Percentiles rank a stretch among this genome's conserved stretches.
These are phyloP conservation scores for Phlyctochytrium bullatum DNA, from an alignment of 192 early-diverging fungal species.

Conservation along the genomic window DNA sequence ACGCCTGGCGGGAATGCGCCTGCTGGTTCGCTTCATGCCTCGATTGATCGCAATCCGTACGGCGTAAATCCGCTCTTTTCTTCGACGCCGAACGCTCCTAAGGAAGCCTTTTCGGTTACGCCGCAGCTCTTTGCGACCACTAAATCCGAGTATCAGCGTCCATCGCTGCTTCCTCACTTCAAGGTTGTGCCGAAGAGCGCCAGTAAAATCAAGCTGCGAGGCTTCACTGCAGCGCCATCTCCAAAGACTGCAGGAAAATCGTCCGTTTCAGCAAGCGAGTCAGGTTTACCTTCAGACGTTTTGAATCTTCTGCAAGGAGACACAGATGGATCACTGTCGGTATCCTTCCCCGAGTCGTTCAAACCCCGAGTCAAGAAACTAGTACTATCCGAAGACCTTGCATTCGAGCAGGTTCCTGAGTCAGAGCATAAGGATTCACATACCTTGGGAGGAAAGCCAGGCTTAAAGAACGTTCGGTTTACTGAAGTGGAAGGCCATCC, in stretches of 20 bases:
- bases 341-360: constrained; percentile 14
- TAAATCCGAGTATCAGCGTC: constrained; percentile 56
- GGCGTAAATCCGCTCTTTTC: constrained; percentile 78
- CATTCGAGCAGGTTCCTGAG: background rate
- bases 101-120: constrained; percentile 13
- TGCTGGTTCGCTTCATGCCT: constrained; percentile 53
- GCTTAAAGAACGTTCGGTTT: background rate
- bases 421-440: too few relatives aligned
- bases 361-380: constrained; percentile 30
- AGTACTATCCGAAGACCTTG: constrained; percentile 21
- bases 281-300: constrained; percentile 5
- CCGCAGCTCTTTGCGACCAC: constrained; percentile 28
- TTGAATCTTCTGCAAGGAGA: constrained; percentile 9
- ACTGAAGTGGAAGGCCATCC: background rate
- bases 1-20: background rate
- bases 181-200: constrained; percentile 72
- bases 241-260: constrained; percentile 4
- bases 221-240: constrained; percentile 50
- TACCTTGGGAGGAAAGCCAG: constrained; percentile 14
- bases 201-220: constrained; percentile 72
- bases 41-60: constrained; percentile 84
- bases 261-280: background rate
- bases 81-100: background rate
- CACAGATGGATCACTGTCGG: constrained; percentile 3
- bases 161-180: constrained; percentile 65